These are phyloP conservation scores for Ceratobasidium papillatum DNA, from an alignment of 1,284 basidiomycete species.

Conservation along the genomic window DNA sequence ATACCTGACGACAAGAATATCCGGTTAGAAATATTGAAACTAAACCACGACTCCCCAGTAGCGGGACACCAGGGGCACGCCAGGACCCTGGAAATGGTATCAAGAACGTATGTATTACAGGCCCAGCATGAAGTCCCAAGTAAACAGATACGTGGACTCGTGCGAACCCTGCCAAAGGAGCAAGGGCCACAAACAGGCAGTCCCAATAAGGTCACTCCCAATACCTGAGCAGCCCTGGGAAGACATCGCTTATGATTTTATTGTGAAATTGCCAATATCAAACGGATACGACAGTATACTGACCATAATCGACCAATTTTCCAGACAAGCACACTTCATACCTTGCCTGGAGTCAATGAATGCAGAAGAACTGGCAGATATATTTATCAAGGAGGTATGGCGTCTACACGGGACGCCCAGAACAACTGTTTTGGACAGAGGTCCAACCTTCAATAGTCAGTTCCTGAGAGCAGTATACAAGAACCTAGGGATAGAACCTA, in stretches of 20 bases:
- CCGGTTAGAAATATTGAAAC: slow-evolving; percentile 45
- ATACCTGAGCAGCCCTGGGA: slow-evolving; percentile 44
- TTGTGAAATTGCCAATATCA: slow-evolving; percentile 44
- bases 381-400: background rate
- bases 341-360: background rate
- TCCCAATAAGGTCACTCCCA: slow-evolving; percentile 42
- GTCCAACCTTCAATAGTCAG: no score
- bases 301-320: slow-evolving; percentile 46
- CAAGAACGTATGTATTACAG: slow-evolving; percentile 45
- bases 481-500: no score
- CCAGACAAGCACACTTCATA: slow-evolving; percentile 45
- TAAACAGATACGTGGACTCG: slow-evolving; percentile 45
- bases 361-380: background rate
- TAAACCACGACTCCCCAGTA: slow-evolving; percentile 50
- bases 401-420: no score
- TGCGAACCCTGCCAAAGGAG: slow-evolving; percentile 46
- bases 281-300: slow-evolving; percentile 45
- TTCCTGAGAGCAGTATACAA: no score
- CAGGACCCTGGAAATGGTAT: slow-evolving; percentile 50
- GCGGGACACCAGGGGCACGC: slow-evolving; percentile 57
- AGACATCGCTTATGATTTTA: slow-evolving; percentile 40
- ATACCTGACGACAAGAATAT: slow-evolving; percentile 47
- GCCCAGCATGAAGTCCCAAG: slow-evolving; percentile 41
- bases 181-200: slow-evolving; percentile 42
- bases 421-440: no score